A percentile compares a stretch with the other conserved stretches of the same genome.
Evolutionary conservation across 139 green algal species (phyloP).

Genomic region (Coelastrella sp.): DNA sequence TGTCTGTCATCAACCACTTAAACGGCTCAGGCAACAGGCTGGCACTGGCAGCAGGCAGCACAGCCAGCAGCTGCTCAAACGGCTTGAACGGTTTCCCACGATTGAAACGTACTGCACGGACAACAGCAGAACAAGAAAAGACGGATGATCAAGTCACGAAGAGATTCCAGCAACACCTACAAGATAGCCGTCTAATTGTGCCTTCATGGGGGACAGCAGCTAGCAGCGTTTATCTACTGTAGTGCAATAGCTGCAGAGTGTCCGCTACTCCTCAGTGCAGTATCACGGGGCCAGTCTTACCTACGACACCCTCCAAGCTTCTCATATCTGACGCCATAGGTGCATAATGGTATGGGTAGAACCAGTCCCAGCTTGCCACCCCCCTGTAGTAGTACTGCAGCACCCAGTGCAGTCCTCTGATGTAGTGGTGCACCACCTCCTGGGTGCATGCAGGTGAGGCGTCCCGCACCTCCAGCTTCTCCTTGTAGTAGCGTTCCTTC

Average conservation of each 20-base stretch:
- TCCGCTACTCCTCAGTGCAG: too few relatives aligned
- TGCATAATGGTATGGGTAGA: slow-evolving; percentile 95
- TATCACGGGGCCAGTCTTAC: neutral
- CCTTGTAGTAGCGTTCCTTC: slow-evolving; percentile 87
- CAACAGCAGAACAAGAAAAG: neutral
- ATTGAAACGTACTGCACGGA: slow-evolving; percentile 71
- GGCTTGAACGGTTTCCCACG: slow-evolving; percentile 86
- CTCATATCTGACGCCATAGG: slow-evolving; percentile 77
- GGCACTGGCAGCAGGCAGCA: slow-evolving; percentile 80
- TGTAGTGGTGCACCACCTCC: slow-evolving; percentile 66
- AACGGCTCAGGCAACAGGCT: slow-evolving; percentile 84
- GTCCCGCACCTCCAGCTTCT: slow-evolving; percentile 82
- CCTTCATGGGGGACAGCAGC: too few relatives aligned
- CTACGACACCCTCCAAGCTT: slow-evolving; percentile 29
- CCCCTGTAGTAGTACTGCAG: slow-evolving; percentile 94
- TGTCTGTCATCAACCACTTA: slow-evolving; percentile 82
- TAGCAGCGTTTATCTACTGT: too few relatives aligned
- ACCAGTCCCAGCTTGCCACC: slow-evolving; percentile 65
- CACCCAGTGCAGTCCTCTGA: slow-evolving; percentile 92
- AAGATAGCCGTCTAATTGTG: too few relatives aligned
- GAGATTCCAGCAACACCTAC: too few relatives aligned
- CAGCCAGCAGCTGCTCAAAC: slow-evolving; percentile 93
- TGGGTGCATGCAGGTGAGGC: neutral
- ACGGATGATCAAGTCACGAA: too few relatives aligned
- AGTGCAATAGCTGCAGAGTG: too few relatives aligned